Base-by-base conservation (phyloP, 192 early-diverging fungal genomes). In the Podochytrium sp. region DNA sequence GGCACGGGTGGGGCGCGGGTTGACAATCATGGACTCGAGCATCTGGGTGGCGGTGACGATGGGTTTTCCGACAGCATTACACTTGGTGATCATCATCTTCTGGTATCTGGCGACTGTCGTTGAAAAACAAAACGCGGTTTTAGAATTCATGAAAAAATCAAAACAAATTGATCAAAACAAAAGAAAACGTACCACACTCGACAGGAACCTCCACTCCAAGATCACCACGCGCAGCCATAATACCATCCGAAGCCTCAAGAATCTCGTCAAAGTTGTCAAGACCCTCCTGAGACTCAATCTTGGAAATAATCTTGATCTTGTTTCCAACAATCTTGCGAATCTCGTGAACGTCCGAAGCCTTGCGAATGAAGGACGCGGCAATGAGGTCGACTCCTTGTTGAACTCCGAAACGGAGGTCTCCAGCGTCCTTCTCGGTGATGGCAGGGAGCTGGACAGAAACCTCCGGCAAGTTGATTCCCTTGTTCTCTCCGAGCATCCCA, bases 241-340 rank as follows among this genome's bases (percentile, higher is more conserved):
- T 90, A 66, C 96, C 97, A 83, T 99, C 97, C 18, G 95, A 92
- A 56, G 90, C 96, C 38, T 75, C 81, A 40, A 99, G 83, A 74
- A 99, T 99, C 69, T 95, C 96, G 83, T 98, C 97, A 94, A 99
- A 98, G 89, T 99, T 98, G 81, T 92, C 87, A 32, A 99, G 89
- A 70, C 96, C 97, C 84, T 99, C 95, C 73, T 95, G 94, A 75
- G 92, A 95, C 85, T 99, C 97, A 72, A 99, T 98, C 87, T 99
- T 99, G 77, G 90, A 88, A 57, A 99, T 96, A 73, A 98, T 96
- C 86, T 93, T 92, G 87, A 98, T 98, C 40, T 73, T 73, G 39
- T 87, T 90, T 58, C 94, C 95, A 39, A 86, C 81, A 49, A 98
- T 85, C 27, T 83, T 79, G 77, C 95, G 90, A 80, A 98, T 96